Base-by-base conservation (phyloP, 352 stramenopile species). In the Phytopythium litorale region DNA sequence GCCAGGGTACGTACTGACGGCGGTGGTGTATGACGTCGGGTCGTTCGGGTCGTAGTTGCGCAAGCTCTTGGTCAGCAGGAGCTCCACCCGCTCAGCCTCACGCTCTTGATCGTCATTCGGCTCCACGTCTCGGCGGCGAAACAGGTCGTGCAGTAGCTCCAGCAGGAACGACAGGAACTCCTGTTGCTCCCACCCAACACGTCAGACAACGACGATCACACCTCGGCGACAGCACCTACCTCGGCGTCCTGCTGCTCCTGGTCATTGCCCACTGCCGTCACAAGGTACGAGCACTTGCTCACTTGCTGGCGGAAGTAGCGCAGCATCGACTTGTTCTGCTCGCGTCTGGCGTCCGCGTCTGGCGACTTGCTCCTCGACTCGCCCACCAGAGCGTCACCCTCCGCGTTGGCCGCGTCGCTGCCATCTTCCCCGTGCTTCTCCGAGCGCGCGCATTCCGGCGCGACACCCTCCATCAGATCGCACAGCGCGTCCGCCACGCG, bases 171-270 rank as follows among this genome's bases (percentile, higher is more conserved):
- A 79, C 40, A 94, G 67, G 58, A 91, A 84, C 51, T 94, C 79
- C 80, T 79, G 60, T 32, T 1, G 28, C 11, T 5, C 45, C 2
- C 32, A 50, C 15, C 5, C 19, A 21, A 21, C 4, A 53, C 25
- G 15, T 35, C 4, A 33, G 13, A 35, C 46, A 12, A 28, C 7
- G 16, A 48, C 33, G 16, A 18, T 9, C 16, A 11, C 6, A 19
- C 18, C 15, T 11, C 8, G 40, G 7, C 4, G 13, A 55, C 7
- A 25, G 11, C 9, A 35, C 52, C 4, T 32, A 73, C 72, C 66
- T 94, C 83, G 2, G 85, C 85, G 56, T 94, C 85, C 52, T 94
- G 83, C 43, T 94, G 83, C n/a, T 91, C 81, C 53, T 92, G 85
- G 42, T 70, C 66, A 2, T 64, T 64, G 3, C 63, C 42, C 6